Evolutionary conservation across 192 early-diverging fungal genomes (phyloP).

Genomic region (Diversispora eburnea): DNA sequence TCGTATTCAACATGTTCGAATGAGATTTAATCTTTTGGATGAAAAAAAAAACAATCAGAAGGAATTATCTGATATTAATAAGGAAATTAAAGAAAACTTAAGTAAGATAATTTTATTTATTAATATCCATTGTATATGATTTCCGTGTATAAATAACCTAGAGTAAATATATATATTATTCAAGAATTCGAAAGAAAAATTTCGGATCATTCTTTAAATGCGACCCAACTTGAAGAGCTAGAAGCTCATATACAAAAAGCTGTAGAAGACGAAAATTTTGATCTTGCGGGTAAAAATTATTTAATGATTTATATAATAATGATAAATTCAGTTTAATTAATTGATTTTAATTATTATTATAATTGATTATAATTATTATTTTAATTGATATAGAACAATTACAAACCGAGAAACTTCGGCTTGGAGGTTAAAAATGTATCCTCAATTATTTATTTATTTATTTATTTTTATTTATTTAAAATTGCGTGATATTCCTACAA

Average conservation of each 20-base stretch:
- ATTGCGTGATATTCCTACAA: not conserved
- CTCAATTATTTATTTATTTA: not conserved
- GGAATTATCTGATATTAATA: no score
- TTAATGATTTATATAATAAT: not conserved
- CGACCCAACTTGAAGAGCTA: not conserved
- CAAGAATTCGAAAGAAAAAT: no score
- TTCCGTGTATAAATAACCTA: no score
- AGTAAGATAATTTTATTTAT: no score
- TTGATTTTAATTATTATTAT: not conserved
- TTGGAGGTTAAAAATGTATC: not conserved
- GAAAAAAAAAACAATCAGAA: not conserved
- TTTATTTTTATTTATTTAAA: not conserved
- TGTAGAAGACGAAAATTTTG: not conserved
- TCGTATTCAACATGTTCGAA: slow-evolving; percentile 12
- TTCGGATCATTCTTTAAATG: not conserved
- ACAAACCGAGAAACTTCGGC: not conserved
- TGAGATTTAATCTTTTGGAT: not conserved
- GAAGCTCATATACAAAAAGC: slow-evolving; percentile 3
- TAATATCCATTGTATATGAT: no score
- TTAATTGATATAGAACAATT: not conserved
- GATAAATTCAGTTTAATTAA: not conserved
- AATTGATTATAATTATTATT: not conserved
- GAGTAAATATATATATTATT: no score
- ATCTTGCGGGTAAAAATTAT: slow-evolving; percentile 14
- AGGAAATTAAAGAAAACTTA: no score